Percentiles rank a stretch among this genome's conserved stretches.
Evolutionary conservation across 106 monocot species (phyloP).

Genomic region (Dioscorea zingiberensis): DNA sequence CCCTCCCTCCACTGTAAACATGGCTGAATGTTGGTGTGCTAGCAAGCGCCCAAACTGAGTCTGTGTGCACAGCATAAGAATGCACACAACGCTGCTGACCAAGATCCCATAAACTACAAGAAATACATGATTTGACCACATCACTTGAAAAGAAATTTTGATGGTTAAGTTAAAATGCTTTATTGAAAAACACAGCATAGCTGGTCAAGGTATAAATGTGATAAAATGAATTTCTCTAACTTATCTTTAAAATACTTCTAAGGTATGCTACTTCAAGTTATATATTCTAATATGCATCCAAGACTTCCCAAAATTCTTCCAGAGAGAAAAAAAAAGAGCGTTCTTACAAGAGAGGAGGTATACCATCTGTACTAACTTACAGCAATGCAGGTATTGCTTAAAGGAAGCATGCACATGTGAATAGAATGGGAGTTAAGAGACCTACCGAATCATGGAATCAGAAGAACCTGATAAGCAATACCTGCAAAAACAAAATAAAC

Average conservation of each 20-base stretch:
- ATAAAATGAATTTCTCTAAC: too few species aligned
- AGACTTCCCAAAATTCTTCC: not conserved
- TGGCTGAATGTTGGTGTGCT: slow-evolving; percentile 81
- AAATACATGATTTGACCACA: not conserved
- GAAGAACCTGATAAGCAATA: slow-evolving; percentile 94
- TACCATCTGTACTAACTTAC: not conserved
- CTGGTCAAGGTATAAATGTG: too few species aligned
- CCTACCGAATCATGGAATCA: slow-evolving; percentile 97
- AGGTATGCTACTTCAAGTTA: too few species aligned
- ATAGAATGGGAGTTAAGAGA: not conserved
- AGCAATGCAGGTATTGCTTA: not conserved
- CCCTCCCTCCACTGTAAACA: slow-evolving; percentile 98
- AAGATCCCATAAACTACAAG: slow-evolving; percentile 92
- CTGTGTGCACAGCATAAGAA: slow-evolving; percentile 98
- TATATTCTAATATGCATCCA: too few species aligned
- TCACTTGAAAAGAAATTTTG: too few species aligned
- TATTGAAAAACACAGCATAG: too few species aligned
- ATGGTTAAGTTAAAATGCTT: too few species aligned
- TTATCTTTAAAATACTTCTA: too few species aligned
- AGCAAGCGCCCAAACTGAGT: slow-evolving; percentile 98
- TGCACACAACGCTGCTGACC: slow-evolving; percentile 97
- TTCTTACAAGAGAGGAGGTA: not conserved
- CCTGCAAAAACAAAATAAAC: slow-evolving; percentile 32
- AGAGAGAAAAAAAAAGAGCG: not conserved
- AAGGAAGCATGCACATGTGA: not conserved